Base-by-base conservation (phyloP, 768 basidiomycete species). In the Ramaria sp. region DNA sequence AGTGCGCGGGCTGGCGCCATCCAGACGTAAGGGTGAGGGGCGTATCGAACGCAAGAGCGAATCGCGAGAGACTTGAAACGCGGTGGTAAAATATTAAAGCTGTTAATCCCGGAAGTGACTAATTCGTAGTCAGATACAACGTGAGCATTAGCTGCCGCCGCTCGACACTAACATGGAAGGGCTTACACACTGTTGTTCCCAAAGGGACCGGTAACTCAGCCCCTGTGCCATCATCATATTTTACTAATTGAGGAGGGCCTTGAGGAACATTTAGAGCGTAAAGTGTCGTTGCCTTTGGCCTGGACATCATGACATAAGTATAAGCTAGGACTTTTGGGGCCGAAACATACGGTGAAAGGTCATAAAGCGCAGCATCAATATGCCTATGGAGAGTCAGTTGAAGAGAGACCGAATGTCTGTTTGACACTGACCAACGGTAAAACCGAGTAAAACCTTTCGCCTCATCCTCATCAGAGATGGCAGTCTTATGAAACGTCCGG, bases 1-100 rank as follows among this genome's bases (percentile, higher is more conserved):
- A 82, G 67, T 0, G 88, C 83, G 57, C 75, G 80, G 1, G 88
- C 82, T 17, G 83, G 79, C 0, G 86, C 78, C 88, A 94, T 93
- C 90, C 90, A 92, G 38, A 91, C 84, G 67, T 91, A 92, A 1
- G 91, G 88, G 58, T 91, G 89, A 11, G 91, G 89, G 4, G 87
- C 80, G 66, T 91, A 93, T 64, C 74, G 79, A 53, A 91, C 89
- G 62, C 74, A 80, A 7, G 82, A 69, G 20, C 91, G 76, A 20
- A 93, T 86, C 0, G 89, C 88, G 4, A 94, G 67, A 60, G 84
- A 88, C 78, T 93, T 91, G 60, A 83, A 71, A 57, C 83, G 78
- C 2, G 72, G 63, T 0, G 88, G 78, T 24, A 94, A 71, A 34
- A 90, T 78, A 41, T 88, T 82, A 63, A 94, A 95, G 82, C 91